Evolutionary conservation across 495 filamentous ascomycete genomes (phyloP).

Genomic region (Penicillium maclennaniae): DNA sequence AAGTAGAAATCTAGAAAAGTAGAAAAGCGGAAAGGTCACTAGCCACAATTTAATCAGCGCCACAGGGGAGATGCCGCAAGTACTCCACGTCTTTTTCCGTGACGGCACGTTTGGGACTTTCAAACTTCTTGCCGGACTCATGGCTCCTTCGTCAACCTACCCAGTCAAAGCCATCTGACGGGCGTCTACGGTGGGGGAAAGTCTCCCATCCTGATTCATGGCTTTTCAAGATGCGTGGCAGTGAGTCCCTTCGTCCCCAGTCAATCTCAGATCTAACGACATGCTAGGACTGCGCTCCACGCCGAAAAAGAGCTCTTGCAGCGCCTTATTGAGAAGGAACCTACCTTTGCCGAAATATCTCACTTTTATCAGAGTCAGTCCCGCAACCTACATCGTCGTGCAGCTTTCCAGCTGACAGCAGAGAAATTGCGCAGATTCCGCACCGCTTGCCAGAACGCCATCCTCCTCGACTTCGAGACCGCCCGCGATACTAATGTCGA

Average conservation of each 20-base stretch:
- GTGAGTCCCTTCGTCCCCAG: constrained; percentile 30
- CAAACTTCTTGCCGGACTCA: constrained; percentile 26
- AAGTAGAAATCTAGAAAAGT: background rate
- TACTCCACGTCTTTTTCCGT: constrained; percentile 14
- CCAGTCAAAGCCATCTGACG: constrained; percentile 54
- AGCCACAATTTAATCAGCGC: constrained; percentile 3
- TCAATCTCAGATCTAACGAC: background rate
- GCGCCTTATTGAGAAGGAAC: constrained; percentile 49
- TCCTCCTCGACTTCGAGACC: constrained; percentile 70
- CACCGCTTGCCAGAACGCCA: constrained; percentile 61
- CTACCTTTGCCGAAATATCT: constrained; percentile 55
- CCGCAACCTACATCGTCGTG: constrained; percentile 5
- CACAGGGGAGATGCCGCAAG: constrained; percentile 6
- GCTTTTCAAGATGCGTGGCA: constrained; percentile 50
- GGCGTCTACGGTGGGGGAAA: constrained; percentile 50
- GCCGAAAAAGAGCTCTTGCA: constrained; percentile 47
- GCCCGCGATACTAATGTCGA: constrained; percentile 63
- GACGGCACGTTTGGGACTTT: background rate
- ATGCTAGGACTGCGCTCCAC: constrained; percentile 39
- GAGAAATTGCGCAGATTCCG: constrained; percentile 55
- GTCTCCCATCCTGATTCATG: constrained; percentile 37
- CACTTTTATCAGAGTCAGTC: constrained; percentile 57
- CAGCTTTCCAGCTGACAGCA: constrained; percentile 15
- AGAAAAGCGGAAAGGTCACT: background rate
- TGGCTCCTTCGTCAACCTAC: constrained; percentile 42